Conservation (phyloP, 2,329 filamentous ascomycete genomes). For the Malbranchea zuffiana region DNA sequence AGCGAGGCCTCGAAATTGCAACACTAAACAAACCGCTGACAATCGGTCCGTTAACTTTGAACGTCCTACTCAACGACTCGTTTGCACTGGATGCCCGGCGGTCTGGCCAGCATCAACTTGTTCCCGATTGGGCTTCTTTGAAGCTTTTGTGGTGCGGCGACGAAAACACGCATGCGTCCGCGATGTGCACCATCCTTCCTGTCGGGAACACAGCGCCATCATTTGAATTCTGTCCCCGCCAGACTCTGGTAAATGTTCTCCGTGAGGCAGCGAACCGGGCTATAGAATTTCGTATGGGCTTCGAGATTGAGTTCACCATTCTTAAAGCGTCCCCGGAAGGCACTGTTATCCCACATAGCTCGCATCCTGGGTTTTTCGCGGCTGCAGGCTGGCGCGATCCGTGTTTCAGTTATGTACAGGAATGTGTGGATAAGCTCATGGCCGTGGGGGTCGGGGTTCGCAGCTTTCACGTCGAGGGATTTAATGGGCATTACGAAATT, state of each 20-base stretch:
- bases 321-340: conserved; percentile 1
- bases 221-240: conserved; percentile 2
- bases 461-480: conserved; percentile 14
- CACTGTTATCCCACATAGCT: conserved; percentile 1
- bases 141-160: not conserved
- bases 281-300: conserved; percentile 1
- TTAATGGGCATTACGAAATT: conserved; percentile 15
- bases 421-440: not conserved
- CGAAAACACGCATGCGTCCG: not conserved
- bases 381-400: conserved; percentile 3
- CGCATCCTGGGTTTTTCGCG: not conserved
- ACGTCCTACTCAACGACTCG: too few species aligned
- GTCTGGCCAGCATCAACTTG: not conserved
- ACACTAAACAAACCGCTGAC: too few species aligned
- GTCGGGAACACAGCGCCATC: not conserved
- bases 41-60: too few species aligned
- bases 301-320: conserved; percentile 4
- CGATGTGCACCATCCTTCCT: conserved; percentile 1
- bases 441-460: conserved; percentile 11
- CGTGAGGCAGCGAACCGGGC: not conserved
- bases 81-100: too few species aligned
- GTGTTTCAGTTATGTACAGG: conserved; percentile 2
- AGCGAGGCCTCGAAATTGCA: not conserved
- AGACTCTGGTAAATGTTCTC: not conserved
- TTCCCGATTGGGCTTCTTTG: conserved; percentile 6